Conservation (phyloP, 441 rosid genomes). For the Euphorbia schlechtendalii region DNA sequence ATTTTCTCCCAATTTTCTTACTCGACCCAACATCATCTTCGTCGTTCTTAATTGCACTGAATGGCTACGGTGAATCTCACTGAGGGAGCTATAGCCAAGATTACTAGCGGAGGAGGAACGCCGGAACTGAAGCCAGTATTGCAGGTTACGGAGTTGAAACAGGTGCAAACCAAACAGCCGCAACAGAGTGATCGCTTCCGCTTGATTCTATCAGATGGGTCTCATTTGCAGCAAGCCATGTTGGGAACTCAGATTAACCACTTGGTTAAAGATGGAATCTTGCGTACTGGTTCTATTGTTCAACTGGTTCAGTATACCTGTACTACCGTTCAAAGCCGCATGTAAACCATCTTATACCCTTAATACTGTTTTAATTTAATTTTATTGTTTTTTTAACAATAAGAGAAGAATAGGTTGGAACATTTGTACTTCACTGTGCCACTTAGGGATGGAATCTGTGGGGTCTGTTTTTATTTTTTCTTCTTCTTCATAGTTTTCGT, state of each 20-base stretch:
- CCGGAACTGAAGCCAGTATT: constrained; percentile 51
- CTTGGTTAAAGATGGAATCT: constrained; percentile 38
- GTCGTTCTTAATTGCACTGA: neutral
- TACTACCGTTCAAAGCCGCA: constrained; percentile 47
- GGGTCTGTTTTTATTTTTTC: too few relatives aligned
- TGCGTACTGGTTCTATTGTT: constrained; percentile 58
- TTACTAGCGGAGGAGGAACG: constrained; percentile 36
- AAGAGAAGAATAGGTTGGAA: neutral
- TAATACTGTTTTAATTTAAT: neutral
- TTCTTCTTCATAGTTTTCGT: too few relatives aligned
- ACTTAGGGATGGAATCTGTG: neutral
- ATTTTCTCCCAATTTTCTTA: neutral
- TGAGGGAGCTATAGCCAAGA: constrained; percentile 44
- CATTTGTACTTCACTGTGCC: neutral
- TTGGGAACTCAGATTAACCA: constrained; percentile 49
- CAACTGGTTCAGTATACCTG: constrained; percentile 50
- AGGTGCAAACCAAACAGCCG: constrained; percentile 39
- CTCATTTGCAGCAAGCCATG: constrained; percentile 52
- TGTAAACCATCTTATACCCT: constrained; percentile 30
- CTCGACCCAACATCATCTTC: neutral
- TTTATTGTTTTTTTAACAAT: neutral
- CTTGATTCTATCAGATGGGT: constrained; percentile 63
- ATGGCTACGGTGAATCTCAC: constrained; percentile 42
- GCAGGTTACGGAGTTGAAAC: constrained; percentile 60
- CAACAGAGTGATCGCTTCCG: constrained; percentile 45